Evolutionary conservation across 768 basidiomycete species (phyloP).

Genomic region (Suillus sp.): DNA sequence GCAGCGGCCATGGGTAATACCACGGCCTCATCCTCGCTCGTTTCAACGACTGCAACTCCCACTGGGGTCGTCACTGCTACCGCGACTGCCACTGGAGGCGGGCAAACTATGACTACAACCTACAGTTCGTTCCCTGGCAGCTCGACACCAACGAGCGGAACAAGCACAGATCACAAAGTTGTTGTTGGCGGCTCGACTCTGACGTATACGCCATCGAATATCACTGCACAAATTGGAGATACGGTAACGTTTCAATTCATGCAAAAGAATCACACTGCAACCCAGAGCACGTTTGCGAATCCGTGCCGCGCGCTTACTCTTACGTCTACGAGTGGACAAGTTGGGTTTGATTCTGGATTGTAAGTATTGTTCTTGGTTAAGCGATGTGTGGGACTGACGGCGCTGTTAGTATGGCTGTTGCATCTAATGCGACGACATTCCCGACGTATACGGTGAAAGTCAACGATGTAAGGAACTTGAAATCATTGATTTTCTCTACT

Average conservation of each 20-base stretch:
- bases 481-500: not conserved
- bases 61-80: constrained; percentile 38
- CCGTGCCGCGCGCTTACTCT: constrained; percentile 46
- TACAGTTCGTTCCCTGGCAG: constrained; percentile 38
- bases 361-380: constrained; percentile 22
- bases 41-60: constrained; percentile 30
- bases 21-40: constrained; percentile 21
- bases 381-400: not conserved
- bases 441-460: constrained; percentile 55
- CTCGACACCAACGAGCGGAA: constrained; percentile 25
- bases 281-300: constrained; percentile 34
- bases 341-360: constrained; percentile 53
- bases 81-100: constrained; percentile 40
- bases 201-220: constrained; percentile 46
- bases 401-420: constrained; percentile 46
- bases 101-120: constrained; percentile 35
- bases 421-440: constrained; percentile 44
- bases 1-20: constrained; percentile 45
- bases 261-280: constrained; percentile 53
- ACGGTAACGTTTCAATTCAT: constrained; percentile 46
- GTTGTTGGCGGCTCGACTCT: constrained; percentile 45
- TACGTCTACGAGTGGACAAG: constrained; percentile 45
- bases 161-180: constrained; percentile 39
- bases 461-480: constrained; percentile 45
- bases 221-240: constrained; percentile 49